These are phyloP conservation scores for Candida sanyaensis DNA, from an alignment of 1,139 yeast species.

Conservation along the genomic window DNA sequence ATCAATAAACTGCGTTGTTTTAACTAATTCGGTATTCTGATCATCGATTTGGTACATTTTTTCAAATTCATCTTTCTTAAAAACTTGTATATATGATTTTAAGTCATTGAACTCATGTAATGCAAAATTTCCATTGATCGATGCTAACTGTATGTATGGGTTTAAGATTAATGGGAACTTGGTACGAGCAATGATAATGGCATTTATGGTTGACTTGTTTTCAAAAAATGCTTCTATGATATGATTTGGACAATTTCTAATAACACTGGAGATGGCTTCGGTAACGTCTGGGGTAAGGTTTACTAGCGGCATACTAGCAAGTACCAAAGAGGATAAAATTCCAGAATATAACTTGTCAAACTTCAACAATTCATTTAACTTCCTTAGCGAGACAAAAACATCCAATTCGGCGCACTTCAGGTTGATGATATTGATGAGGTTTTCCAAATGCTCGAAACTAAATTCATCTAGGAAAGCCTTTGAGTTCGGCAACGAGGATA, in stretches of 20 bases:
- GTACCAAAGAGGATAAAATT: constrained; percentile 58
- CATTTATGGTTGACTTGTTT: constrained; percentile 52
- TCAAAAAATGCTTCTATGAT: constrained; percentile 61
- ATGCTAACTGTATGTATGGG: constrained; percentile 63
- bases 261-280: constrained; percentile 48
- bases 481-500: constrained; percentile 14
- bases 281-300: constrained; percentile 59
- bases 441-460: constrained; percentile 16
- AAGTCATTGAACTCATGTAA: constrained; percentile 60
- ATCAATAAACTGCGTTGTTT: constrained; percentile 40
- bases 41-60: constrained; percentile 49
- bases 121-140: constrained; percentile 69
- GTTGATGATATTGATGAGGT: constrained; percentile 37
- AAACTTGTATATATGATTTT: constrained; percentile 57
- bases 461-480: constrained; percentile 15
- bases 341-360: constrained; percentile 59
- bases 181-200: constrained; percentile 63
- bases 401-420: constrained; percentile 44
- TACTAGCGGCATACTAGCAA: constrained; percentile 63
- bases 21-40: constrained; percentile 53
- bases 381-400: constrained; percentile 47
- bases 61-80: constrained; percentile 38
- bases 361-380: constrained; percentile 44
- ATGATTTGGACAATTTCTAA: constrained; percentile 55
- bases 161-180: constrained; percentile 72